These are phyloP conservation scores for Lactuca saligna DNA, from an alignment of 129 eudicot genomes.

Conservation along the genomic window DNA sequence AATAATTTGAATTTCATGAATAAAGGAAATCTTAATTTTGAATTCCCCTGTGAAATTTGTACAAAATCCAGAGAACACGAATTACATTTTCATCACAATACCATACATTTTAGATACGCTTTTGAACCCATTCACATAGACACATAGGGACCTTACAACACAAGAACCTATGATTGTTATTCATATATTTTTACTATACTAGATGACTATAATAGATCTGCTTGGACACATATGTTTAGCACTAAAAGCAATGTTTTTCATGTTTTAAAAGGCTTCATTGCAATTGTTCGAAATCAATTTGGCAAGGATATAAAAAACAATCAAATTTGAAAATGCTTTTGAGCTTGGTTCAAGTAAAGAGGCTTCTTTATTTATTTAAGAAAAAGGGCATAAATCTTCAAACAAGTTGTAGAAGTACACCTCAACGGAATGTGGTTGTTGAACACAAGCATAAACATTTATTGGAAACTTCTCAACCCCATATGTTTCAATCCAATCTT, in stretches of 20 bases:
- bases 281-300: background rate
- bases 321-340: background rate
- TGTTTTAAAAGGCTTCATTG: background rate
- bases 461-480: background rate
- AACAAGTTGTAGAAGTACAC: background rate
- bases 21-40: too few species aligned
- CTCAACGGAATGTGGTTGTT: background rate
- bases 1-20: too few species aligned
- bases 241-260: background rate
- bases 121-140: constrained; percentile 2
- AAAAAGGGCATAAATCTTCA: background rate
- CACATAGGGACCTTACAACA: constrained; percentile 1
- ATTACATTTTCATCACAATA: background rate
- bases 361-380: background rate
- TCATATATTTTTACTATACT: background rate
- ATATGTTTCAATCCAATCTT: background rate
- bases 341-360: too few species aligned
- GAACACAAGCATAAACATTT: background rate
- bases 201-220: background rate
- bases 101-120: background rate
- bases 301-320: too few species aligned
- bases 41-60: background rate
- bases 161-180: background rate
- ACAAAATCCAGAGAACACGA: background rate
- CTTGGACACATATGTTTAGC: constrained; percentile 1